Evolutionary conservation across 352 stramenopile genomes (phyloP).

Genomic region (Phytophthora parvispora): DNA sequence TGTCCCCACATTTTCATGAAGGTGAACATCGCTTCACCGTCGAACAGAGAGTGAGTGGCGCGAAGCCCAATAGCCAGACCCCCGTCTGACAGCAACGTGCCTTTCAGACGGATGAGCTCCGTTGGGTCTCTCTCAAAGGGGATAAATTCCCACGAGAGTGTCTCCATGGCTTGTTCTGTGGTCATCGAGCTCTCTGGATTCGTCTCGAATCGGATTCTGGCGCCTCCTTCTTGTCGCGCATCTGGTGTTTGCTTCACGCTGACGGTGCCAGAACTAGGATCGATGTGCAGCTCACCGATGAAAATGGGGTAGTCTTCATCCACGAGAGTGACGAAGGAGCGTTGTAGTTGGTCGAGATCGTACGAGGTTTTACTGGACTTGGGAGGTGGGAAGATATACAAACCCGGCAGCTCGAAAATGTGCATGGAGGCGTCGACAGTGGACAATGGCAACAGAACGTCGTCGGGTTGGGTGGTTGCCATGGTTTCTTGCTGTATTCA

Average conservation of each 20-base stretch:
- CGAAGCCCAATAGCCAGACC: conserved; percentile 58
- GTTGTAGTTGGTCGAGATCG: no score
- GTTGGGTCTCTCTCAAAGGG: conserved; percentile 6
- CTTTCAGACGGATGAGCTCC: conserved; percentile 46
- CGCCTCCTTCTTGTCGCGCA: background rate
- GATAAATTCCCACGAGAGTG: conserved; percentile 41
- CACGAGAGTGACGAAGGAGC: no score
- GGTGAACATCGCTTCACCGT: conserved; percentile 64
- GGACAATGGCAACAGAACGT: no score
- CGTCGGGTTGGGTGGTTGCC: no score
- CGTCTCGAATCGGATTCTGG: conserved; percentile 43
- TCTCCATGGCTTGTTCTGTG: conserved; percentile 40
- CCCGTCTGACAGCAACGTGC: conserved; percentile 52
- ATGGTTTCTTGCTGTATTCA: no score
- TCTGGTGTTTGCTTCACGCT: conserved; percentile 37
- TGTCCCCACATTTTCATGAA: conserved; percentile 67
- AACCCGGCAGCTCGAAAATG: no score
- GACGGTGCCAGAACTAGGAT: conserved; percentile 33
- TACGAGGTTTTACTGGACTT: no score
- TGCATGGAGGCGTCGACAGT: no score
- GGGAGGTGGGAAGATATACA: no score
- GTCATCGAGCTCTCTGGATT: conserved; percentile 21
- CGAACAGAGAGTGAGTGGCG: conserved; percentile 50
- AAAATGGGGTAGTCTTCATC: conserved; percentile 57
- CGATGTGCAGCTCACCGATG: conserved; percentile 33